Base-by-base conservation (phyloP, 2,329 filamentous ascomycete genomes). In the Neodidymelliopsis sp. region DNA sequence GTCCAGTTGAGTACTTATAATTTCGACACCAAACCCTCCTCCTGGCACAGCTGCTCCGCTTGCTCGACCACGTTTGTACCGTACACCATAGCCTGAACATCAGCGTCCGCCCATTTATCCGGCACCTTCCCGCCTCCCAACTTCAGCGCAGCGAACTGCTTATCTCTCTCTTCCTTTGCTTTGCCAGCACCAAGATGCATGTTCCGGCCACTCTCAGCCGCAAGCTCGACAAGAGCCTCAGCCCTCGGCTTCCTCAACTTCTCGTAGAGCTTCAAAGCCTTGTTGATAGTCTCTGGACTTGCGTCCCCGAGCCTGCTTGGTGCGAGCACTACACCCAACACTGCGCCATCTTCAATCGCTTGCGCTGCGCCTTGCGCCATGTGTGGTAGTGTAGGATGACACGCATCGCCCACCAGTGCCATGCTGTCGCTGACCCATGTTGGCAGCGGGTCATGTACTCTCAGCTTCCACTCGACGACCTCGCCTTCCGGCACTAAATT, bases 391-490 rank as follows among this genome's bases (percentile, higher is more conserved):
- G 84, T 87, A 0, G 84, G 83, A 65, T 87, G 84, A 60, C 81
- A 84, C 1, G 83, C 81, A 60, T 86, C 83, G 15, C 83, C 83
- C 0, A 85, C 74, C 4, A 86, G 72, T 2, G 81, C 82, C 2
- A 77, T 73, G 9, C 70, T 75, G 9, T 78, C 78, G 27, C 81
- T 72, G 0, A 84, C 75, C 85, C 86, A 89, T 4, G 81, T 84
- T 0, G 81, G 79, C 4, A 89, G 69, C 0, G 84, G 84, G 27
- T 82, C 78, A 62, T 87, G 84, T 4, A 84, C 80, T 19, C 83
- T 75, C 33, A 89, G 72, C 56, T 84, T 84, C 83, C 85, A 89
- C 65, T 88, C 84, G 56, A 84, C 82, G 4, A 88, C 80, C 55
- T 85, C 83, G n/a, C 84, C 84, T 34, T 84, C 80, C 0, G 83